Base-by-base conservation (phyloP, 2,329 filamentous ascomycete genomes). In the Cercospora sp. region DNA sequence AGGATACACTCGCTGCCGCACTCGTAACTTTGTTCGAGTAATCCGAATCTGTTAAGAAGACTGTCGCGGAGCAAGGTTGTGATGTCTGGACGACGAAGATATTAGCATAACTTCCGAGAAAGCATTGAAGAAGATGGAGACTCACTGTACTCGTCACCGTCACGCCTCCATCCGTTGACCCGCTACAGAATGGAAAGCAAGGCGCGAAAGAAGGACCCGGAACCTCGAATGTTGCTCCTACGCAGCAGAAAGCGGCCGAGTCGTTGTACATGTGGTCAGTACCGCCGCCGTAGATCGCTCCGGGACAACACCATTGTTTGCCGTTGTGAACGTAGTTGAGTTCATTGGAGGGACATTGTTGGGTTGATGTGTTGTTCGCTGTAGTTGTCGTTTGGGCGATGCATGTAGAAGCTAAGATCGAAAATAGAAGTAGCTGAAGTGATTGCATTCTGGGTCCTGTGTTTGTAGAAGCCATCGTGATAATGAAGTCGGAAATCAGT, bases 251-350 rank as follows among this genome's bases (percentile, higher is more conserved):
- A 7, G 55, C 28, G 13, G 28, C 31, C 7, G 28, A 36, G 5
- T 59, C 55, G 4, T 59, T 16, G 18, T 59, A 33, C 8, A 59
- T 28, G 48, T 53, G 26, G 23, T 53, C 48, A 23, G 23, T 28
- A 23, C 48, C 28, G 55, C 55, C 55, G 55, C 28, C 30, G 30
- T 33, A 59, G 30, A 59, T 59, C 26, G 55, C 55, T 18, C 55
- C 55, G 3, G 55, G 55, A 36, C 55, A 59, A 12, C 55, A 59
- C 55, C 55, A 59, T 36, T 59, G 55, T 9, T 59, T 59, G 55
- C 55, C 55, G 18, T 36, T 23, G 55, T 59, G 55, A 1, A 59
- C 28, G 9, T 36, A 36, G 30, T 59, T 59, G 18, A 59, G 55
- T 59, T 59, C 55, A 9, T 59, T 59, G 55, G 55, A 33, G 16